Base-by-base conservation (phyloP, 257 asterid species). In the Lithospermum erythrorhizon region DNA sequence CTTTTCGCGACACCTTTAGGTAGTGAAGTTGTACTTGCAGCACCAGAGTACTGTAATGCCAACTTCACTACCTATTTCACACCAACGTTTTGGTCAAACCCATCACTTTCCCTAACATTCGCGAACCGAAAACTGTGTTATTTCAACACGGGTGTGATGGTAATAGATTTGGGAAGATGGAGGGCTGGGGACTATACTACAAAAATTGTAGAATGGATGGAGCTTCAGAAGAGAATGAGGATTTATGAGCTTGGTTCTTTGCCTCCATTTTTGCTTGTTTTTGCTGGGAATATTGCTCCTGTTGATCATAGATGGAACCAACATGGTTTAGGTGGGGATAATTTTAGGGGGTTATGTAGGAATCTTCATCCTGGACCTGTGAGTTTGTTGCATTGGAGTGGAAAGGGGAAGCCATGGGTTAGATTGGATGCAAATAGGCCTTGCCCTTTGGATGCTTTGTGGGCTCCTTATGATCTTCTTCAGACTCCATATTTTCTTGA, bases 221-320 rank as follows among this genome's bases (percentile, higher is more conserved):
- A 91, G 82, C 78, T 91, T 6, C 98, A 91, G 66, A 91, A 91
- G 78, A 72, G 98, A 74, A 82, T 91, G 74, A 72, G 98, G 83
- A 91, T 91, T 11, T 91, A 91, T 32, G 96, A 87, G 75, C 74
- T 91, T 59, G 98, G 96, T 0, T 91, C 98, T 0, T 58, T 91
- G 70, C 98, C 98, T 16, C 98, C 98, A 3, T 91, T 91, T 29
- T 57, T 91, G 58, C 87, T 91, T 0, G 96, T 88, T 5, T 91
- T 91, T 66, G 94, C 95, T 55, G 98, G 98, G 21, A 79, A 84
- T 2, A 82, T 91, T 47, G 94, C 87, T 52, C 84, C 96, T 16
- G 98, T 91, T 52, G 95, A 87, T 73, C 96, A 90, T 75, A 83
- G 87, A 19, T 90, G 98, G 98, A 90, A 90, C 62, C 98, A 90